Evolutionary conservation across 441 rosid species (phyloP).

Genomic region (Bocquillonia castaneifolia): DNA sequence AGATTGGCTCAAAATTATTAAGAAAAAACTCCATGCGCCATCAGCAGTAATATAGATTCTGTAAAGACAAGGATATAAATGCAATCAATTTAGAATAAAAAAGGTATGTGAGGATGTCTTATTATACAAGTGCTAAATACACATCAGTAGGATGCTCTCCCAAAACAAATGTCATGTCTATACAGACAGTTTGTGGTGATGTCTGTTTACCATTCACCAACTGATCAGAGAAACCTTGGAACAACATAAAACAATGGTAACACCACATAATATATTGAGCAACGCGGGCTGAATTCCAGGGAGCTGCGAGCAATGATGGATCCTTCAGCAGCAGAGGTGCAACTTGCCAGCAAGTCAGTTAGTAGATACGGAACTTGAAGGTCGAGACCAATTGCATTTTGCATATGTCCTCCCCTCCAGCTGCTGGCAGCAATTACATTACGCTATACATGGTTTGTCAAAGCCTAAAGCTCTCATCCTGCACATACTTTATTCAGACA

Average conservation of each 20-base stretch:
- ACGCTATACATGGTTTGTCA: conserved; percentile 14
- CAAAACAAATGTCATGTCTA: conserved; percentile 18
- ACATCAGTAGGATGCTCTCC: conserved; percentile 11
- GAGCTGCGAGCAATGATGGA: conserved; percentile 12
- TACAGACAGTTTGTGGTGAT: conserved; percentile 1
- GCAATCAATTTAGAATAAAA: not conserved
- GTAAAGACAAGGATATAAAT: no score
- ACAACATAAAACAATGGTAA: not conserved
- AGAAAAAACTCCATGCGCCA: not conserved
- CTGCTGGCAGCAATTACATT: conserved; percentile 20
- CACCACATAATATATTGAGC: conserved; percentile 15
- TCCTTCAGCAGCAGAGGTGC: conserved; percentile 10
- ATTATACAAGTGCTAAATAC: conserved; percentile 12
- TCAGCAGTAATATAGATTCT: not conserved
- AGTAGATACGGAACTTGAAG: conserved; percentile 30
- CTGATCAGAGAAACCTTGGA: conserved; percentile 7
- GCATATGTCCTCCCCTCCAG: conserved; percentile 16
- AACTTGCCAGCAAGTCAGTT: conserved; percentile 25
- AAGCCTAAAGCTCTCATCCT: conserved; percentile 9
- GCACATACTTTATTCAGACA: conserved; percentile 18
- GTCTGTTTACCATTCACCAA: not conserved
- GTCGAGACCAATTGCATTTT: conserved; percentile 14
- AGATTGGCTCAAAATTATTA: no score
- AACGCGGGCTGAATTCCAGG: conserved; percentile 16
- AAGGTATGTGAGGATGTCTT: not conserved